A percentile compares a stretch with the other conserved stretches of the same genome.
phyloP scores from a whole-genome alignment of 129 eudicot species.

The Glebionis coronaria region DNA sequence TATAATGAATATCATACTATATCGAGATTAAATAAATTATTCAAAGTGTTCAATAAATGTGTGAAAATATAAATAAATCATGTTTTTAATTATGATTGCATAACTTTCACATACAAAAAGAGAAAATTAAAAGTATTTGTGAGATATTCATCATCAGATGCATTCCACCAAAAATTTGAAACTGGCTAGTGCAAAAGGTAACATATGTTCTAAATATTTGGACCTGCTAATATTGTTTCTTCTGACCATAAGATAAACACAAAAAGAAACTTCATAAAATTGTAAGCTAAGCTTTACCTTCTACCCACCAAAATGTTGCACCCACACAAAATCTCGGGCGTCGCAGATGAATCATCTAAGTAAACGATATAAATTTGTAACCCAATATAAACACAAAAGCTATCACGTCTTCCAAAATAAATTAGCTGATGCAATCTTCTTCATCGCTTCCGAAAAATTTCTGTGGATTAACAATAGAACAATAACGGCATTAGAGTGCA shows the following conservation, averaged over 20 bases:
- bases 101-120: no score
- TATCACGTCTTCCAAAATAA: background rate
- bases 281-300: background rate
- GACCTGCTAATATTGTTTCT: no score
- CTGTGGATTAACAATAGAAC: background rate
- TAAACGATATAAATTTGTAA: background rate
- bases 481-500: background rate
- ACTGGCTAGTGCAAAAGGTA: no score
- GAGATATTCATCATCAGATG: no score
- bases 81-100: no score
- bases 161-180: no score
- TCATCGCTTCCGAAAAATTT: background rate
- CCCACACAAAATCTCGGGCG: background rate
- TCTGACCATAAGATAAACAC: no score
- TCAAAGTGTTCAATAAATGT: no score
- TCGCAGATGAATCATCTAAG: background rate
- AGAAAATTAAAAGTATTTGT: no score
- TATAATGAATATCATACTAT: no score
- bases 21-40: no score
- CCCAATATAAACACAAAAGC: conserved; percentile 2
- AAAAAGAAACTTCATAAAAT: background rate
- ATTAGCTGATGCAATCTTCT: background rate
- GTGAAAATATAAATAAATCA: no score
- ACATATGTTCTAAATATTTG: background rate
- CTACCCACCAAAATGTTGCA: background rate